Evolutionary conservation across 768 basidiomycete species (phyloP), one percentile per base, ranked within the genome.

Genomic region (Leccinum uliginosum): DNA sequence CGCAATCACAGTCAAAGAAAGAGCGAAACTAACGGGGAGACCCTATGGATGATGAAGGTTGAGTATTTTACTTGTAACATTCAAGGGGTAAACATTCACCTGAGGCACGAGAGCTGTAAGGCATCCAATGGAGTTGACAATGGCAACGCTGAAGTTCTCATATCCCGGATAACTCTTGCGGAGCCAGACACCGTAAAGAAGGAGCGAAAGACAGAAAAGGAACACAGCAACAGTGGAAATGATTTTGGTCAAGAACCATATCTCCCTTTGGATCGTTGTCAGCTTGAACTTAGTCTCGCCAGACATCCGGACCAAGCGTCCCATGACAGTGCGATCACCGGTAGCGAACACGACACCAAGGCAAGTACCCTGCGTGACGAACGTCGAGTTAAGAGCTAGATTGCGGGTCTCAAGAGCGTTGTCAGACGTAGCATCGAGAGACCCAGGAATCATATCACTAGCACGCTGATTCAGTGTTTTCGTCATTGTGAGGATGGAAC

Each of bases 221-320:
- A 54, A 70, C 62, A 70, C 66, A 55, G 72, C 80, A 54, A 69
- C 61, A 50, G 51, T 72, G 52, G 71, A 81, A 53, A 83, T 76
- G 64, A 77, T 71, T 61, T 81, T 81, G 21, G 80, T 77, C 69
- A 83, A 82, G 57, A 76, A 46, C 45, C 45, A 46, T 3, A 78
- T 70, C 53, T 80, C 78, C 49, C 64, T 72, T 65, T 80, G 77
- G n/a, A 80, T 74, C 14, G 78, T 46, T 0, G 79, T 79, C 19
- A 46, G 65, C 62, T 75, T 78, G 65, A 74, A 71, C 61, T 76
- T 77, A 23, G 72, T 73, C 43, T 76, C 71, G 4, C 74, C 76
- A 0, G 81, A 80, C 62, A 83, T 76, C 54, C 78, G 73, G 11
- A 82, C 81, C 58, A 84, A 80, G 43, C 80, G 78, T n/a, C 81